A percentile compares a stretch with the other conserved stretches of the same genome.
phyloP scores from a whole-genome alignment of 2,329 filamentous ascomycete species.

The Monilinia vaccinii-corymbosi region DNA sequence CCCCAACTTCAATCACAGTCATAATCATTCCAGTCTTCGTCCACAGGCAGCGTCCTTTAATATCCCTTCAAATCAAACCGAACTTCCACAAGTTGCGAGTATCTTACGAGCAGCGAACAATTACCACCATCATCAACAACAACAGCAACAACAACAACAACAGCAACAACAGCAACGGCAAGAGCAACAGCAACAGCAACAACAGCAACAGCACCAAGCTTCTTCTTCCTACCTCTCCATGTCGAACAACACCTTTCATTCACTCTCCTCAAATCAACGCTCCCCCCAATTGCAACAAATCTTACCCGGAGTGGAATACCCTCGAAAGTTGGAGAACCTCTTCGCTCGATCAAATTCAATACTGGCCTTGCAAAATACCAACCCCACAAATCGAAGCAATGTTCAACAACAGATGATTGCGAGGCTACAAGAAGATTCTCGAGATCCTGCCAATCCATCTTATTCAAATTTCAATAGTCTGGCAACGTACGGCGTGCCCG shows the following conservation, averaged over 20 bases:
- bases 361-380: slow-evolving; percentile 1
- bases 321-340: neutral
- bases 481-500: neutral
- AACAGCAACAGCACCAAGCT: no score
- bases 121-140: neutral
- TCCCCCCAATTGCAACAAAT: neutral
- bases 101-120: neutral
- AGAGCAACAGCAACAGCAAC: no score
- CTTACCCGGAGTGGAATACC: neutral
- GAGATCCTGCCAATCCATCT: neutral
- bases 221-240: neutral
- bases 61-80: neutral
- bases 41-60: neutral
- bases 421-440: neutral
- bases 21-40: neutral
- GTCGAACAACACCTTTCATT: neutral
- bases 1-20: neutral
- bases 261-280: slow-evolving; percentile 2
- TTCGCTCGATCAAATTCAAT: slow-evolving; percentile 4
- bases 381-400: neutral
- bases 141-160: no score
- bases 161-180: no score
- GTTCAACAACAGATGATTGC: slow-evolving; percentile 3
- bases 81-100: neutral
- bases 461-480: neutral